Conservation (phyloP, 2,329 filamentous ascomycete genomes). For the Botrytis hyacinthi region DNA sequence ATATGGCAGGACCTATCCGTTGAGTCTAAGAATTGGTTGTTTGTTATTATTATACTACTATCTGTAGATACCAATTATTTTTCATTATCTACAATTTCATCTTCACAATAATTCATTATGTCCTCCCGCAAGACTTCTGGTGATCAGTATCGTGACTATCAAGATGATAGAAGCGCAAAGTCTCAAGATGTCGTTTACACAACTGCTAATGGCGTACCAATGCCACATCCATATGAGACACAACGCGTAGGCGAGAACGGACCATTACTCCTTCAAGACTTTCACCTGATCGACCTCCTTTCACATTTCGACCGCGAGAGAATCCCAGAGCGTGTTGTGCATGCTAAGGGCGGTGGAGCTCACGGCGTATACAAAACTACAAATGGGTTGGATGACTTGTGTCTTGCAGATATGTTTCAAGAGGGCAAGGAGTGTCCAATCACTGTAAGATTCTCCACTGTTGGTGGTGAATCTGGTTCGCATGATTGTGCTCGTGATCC, state of each 20-base stretch:
- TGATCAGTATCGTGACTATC: conserved; percentile 42
- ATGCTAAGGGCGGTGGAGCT: conserved; percentile 58
- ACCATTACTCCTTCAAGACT: conserved; percentile 56
- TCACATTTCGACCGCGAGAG: conserved; percentile 60
- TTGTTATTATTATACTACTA: neutral
- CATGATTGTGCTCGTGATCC: conserved; percentile 71
- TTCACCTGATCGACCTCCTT: conserved; percentile 60
- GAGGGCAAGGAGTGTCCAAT: conserved; percentile 67
- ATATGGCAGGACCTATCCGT: neutral
- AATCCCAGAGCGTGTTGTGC: conserved; percentile 57
- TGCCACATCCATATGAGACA: conserved; percentile 56
- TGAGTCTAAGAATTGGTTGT: neutral
- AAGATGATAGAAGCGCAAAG: conserved; percentile 42
- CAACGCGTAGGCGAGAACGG: conserved; percentile 48
- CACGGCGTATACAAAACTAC: conserved; percentile 56
- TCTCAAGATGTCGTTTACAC: conserved; percentile 50
- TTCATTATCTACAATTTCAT: too few relatives aligned
- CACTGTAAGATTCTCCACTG: conserved; percentile 70
- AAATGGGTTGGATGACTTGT: conserved; percentile 52
- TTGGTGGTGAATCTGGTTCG: conserved; percentile 70
- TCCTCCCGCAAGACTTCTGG: conserved; percentile 39
- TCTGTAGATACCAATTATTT: neutral
- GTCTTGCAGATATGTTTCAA: conserved; percentile 52
- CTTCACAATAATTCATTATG: conserved; percentile 22
- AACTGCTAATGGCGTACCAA: conserved; percentile 44